A percentile compares a stretch with the other conserved stretches of the same genome.
Evolutionary conservation across 2,329 filamentous ascomycete species (phyloP).

Genomic region (Nigrospora oryzae): DNA sequence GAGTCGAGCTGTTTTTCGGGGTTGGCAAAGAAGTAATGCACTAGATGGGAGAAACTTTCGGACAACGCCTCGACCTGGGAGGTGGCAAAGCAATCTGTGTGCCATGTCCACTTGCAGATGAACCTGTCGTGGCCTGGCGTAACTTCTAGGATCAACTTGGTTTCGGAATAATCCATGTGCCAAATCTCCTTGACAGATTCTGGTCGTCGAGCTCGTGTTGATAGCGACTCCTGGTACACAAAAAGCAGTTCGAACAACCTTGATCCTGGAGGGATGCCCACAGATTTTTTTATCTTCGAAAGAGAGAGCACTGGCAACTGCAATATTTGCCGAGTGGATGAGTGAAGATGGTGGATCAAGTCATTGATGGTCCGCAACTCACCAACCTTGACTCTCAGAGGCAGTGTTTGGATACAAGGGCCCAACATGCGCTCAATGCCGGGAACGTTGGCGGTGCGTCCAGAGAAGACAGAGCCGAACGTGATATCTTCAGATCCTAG

Average conservation of each 20-base stretch:
- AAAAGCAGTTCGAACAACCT: conserved; percentile 70
- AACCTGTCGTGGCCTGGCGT: conserved; percentile 47
- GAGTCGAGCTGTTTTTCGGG: conserved; percentile 13
- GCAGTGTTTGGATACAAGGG: conserved; percentile 70
- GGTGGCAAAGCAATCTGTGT: conserved; percentile 38
- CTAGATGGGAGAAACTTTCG: conserved; percentile 51
- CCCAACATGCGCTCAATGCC: conserved; percentile 68
- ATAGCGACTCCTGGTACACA: conserved; percentile 73
- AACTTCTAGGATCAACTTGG: conserved; percentile 66
- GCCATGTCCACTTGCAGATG: conserved; percentile 37
- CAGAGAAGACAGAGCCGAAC: conserved; percentile 75
- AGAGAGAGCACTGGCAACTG: conserved; percentile 56
- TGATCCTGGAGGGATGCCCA: conserved; percentile 43
- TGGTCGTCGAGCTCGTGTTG: conserved; percentile 15
- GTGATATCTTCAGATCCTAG: conserved; percentile 57
- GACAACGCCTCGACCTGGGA: conserved; percentile 48
- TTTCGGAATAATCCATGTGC: conserved; percentile 67
- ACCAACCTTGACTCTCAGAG: conserved; percentile 55
- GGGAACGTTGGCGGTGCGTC: conserved; percentile 62
- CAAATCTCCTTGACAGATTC: conserved; percentile 42
- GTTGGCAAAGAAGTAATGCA: conserved; percentile 17
- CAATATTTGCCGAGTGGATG: conserved; percentile 56
- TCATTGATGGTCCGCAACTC: conserved; percentile 45
- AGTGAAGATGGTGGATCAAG: conserved; percentile 55
- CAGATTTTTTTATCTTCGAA: conserved; percentile 58